Evolutionary conservation across 2,329 filamentous ascomycete species (phyloP).

Genomic region (Botrytis deweyae): DNA sequence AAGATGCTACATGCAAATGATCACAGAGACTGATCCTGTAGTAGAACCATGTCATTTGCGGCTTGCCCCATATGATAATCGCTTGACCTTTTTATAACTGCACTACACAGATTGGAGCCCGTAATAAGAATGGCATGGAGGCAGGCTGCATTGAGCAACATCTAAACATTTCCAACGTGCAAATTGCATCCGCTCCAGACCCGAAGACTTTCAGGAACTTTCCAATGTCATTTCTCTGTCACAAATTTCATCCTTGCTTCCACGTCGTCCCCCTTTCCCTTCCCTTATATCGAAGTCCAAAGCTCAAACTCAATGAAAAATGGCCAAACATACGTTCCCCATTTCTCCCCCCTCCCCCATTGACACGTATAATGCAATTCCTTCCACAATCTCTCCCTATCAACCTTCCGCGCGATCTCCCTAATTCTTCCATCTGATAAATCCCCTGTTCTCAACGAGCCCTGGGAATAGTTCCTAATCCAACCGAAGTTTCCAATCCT

Average conservation of each 20-base stretch:
- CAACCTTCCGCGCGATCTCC: conserved; percentile 50
- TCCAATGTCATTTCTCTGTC: too few species aligned
- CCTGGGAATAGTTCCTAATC: conserved; percentile 24
- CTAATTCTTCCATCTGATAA: conserved; percentile 52
- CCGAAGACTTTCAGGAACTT: background rate
- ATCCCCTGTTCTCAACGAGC: conserved; percentile 14
- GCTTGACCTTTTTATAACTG: background rate
- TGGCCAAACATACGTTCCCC: conserved; percentile 58
- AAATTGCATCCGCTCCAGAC: background rate
- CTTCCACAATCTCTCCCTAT: conserved; percentile 59
- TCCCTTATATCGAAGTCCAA: background rate
- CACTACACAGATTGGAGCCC: background rate
- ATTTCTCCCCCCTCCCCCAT: conserved; percentile 65
- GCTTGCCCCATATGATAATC: background rate
- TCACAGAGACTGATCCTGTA: background rate
- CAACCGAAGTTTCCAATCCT: background rate
- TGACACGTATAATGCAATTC: conserved; percentile 65
- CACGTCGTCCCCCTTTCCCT: background rate
- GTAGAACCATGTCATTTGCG: background rate
- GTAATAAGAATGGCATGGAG: background rate
- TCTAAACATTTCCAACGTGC: background rate
- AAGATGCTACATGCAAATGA: background rate
- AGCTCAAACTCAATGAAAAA: background rate
- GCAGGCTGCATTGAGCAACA: background rate
- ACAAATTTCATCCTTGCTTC: background rate